Evolutionary conservation across 2,329 filamentous ascomycete species (phyloP).

Genomic region (Dothistroma pini): DNA sequence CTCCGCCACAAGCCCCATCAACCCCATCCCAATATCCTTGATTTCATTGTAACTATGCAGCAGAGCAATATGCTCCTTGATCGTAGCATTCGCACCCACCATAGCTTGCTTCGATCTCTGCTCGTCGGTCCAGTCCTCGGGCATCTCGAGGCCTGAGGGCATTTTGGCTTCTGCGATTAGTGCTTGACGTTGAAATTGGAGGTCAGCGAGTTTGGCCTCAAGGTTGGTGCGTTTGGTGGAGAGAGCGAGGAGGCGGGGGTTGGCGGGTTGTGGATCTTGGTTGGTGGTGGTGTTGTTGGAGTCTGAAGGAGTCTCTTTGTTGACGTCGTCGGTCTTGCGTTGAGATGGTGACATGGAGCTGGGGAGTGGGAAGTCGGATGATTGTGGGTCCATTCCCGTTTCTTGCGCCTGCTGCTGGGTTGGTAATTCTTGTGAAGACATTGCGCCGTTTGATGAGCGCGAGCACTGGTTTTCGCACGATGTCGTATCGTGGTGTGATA

Average conservation of each 20-base stretch:
- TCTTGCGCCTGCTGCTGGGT: conserved; percentile 4
- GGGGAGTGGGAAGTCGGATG: conserved; percentile 8
- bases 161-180: conserved; percentile 32
- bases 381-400: conserved; percentile 3
- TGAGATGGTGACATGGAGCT: conserved; percentile 5
- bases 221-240: conserved; percentile 37
- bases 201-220: conserved; percentile 46
- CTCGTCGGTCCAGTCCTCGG: conserved; percentile 24
- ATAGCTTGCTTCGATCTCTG: conserved; percentile 32
- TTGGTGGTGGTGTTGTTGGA: background rate
- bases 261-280: conserved; percentile 5
- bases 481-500: conserved; percentile 6
- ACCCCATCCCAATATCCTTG: conserved; percentile 62
- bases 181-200: conserved; percentile 42
- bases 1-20: conserved; percentile 66
- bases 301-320: background rate
- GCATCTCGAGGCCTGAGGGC: conserved; percentile 29
- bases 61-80: conserved; percentile 61
- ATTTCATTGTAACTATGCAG: conserved; percentile 70
- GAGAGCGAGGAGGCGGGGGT: conserved; percentile 24
- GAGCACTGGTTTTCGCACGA: conserved; percentile 13
- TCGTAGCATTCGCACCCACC: conserved; percentile 49
- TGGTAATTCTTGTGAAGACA: conserved; percentile 23
- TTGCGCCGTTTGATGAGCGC: conserved; percentile 26
- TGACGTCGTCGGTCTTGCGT: background rate